Percentiles rank a stretch among this genome's conserved stretches.
phyloP scores from a whole-genome alignment of 768 basidiomycete species.

The Suillus plorans region DNA sequence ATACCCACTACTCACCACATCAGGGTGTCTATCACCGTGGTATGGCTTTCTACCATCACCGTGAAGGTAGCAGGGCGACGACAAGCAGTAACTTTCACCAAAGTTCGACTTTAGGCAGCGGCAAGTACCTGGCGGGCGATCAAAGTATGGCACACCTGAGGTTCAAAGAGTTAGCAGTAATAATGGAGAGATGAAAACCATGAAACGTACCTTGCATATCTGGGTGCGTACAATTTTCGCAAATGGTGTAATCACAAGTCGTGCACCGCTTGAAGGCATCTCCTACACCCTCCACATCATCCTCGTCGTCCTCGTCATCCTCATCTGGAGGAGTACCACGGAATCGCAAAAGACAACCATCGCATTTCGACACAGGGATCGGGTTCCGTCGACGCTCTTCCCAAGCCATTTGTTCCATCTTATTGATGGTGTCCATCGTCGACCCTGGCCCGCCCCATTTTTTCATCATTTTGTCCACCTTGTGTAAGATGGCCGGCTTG shows the following conservation, averaged over 20 bases:
- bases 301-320: constrained; percentile 4
- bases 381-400: not conserved
- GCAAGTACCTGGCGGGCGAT: not conserved
- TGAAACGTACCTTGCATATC: not conserved
- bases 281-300: not conserved
- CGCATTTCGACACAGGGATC: not conserved
- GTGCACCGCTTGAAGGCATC: not conserved
- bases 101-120: not conserved
- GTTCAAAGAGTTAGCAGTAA: not conserved
- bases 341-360: not conserved
- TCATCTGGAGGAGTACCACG: not conserved
- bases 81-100: not conserved
- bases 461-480: constrained; percentile 17
- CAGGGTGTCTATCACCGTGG: not conserved
- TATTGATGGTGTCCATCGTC: not conserved
- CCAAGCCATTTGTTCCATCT: not conserved
- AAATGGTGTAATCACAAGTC: not conserved
- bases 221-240: not conserved
- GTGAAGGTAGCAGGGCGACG: not conserved
- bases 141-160: not conserved
- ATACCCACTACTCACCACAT: not conserved
- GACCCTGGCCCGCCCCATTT: constrained; percentile 9
- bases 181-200: not conserved
- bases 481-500: constrained; percentile 16
- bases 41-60: not conserved